Percentiles rank a stretch among this genome's conserved stretches.
Evolutionary conservation across 768 basidiomycete genomes (phyloP).

Genomic region (Hygrocybe punicea): DNA sequence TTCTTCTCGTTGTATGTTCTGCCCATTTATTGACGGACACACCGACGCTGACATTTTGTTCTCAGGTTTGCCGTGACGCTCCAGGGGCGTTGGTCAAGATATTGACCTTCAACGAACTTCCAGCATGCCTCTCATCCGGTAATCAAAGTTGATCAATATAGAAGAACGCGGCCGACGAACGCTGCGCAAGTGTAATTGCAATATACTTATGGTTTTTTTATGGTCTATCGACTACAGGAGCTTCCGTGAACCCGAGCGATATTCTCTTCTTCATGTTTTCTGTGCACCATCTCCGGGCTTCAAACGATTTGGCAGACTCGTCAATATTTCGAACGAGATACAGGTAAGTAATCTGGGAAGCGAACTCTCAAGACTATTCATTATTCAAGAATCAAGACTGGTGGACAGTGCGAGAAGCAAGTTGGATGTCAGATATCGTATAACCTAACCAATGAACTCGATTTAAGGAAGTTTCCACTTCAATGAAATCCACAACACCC

Average conservation of each 20-base stretch:
- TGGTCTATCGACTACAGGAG: no score
- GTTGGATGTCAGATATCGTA: not conserved
- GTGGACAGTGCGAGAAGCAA: no score
- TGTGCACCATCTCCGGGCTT: no score
- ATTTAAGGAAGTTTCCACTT: slow-evolving; percentile 39
- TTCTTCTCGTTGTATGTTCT: slow-evolving; percentile 50
- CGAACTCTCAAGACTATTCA: no score
- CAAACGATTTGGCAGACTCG: no score
- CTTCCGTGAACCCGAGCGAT: no score
- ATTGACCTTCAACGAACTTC: slow-evolving; percentile 44
- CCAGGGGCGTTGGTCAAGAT: slow-evolving; percentile 40
- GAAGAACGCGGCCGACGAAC: not conserved
- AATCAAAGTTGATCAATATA: not conserved
- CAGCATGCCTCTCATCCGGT: not conserved
- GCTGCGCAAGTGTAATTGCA: not conserved
- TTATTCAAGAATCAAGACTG: no score
- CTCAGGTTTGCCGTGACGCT: slow-evolving; percentile 34
- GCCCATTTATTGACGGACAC: slow-evolving; percentile 1
- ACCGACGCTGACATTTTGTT: not conserved
- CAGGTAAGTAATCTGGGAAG: no score
- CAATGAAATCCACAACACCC: slow-evolving; percentile 68
- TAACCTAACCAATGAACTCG: not conserved
- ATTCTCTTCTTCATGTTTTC: no score
- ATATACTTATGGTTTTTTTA: slow-evolving; percentile 1
- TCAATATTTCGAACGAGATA: no score